Percentiles rank a stretch among this genome's conserved stretches.
These are phyloP conservation scores for Dipteronia dyeriana DNA, from an alignment of 345 rosid genomes.

Conservation along the genomic window DNA sequence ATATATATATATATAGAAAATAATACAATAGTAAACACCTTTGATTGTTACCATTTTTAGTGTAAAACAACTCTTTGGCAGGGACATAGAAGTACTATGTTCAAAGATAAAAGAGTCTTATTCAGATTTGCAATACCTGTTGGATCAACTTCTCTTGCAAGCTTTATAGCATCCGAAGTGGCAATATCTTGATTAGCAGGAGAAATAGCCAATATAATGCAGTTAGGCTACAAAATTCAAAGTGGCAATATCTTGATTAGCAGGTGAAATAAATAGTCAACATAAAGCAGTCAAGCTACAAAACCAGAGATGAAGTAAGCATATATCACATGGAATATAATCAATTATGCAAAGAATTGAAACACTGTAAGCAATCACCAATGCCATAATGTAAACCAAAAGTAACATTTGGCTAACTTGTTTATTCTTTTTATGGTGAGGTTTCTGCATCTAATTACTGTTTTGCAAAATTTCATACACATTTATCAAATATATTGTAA, in stretches of 20 bases:
- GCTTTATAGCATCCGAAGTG: slow-evolving; percentile 98
- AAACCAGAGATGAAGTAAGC: background rate
- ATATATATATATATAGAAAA: slow-evolving; percentile 19
- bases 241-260: slow-evolving; percentile 20
- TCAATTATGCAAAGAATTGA: background rate
- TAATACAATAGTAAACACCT: slow-evolving; percentile 13
- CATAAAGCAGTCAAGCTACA: background rate
- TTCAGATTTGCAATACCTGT: slow-evolving; percentile 54
- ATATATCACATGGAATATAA: background rate
- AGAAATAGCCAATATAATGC: slow-evolving; percentile 97
- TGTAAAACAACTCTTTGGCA: slow-evolving; percentile 9
- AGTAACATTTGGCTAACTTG: background rate
- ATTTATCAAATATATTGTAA: slow-evolving; percentile 20
- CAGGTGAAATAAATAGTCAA: slow-evolving; percentile 11
- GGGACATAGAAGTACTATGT: background rate
- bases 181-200: slow-evolving; percentile 99
- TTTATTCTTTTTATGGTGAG: background rate
- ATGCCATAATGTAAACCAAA: background rate
- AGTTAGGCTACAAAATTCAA: slow-evolving; percentile 76
- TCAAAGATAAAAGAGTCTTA: slow-evolving; percentile 20
- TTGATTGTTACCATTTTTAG: background rate
- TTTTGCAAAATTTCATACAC: background rate
- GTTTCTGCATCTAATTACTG: background rate
- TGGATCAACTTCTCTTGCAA: slow-evolving; percentile 99
- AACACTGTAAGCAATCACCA: background rate